Evolutionary conservation across 2,329 filamentous ascomycete genomes (phyloP).

Genomic region (Diplodia intermedia): DNA sequence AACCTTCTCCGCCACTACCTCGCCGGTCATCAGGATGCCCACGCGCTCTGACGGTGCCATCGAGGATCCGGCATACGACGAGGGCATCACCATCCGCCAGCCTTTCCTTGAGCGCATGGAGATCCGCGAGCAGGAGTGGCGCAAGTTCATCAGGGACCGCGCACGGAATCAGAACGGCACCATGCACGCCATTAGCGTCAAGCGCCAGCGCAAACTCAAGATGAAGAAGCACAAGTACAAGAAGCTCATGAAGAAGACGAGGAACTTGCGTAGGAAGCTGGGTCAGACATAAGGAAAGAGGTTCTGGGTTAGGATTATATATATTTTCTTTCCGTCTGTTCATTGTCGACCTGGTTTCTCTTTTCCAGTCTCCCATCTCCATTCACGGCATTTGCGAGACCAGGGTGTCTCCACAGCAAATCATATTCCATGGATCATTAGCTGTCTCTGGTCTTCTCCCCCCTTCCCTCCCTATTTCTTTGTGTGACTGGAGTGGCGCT

Average conservation of each 20-base stretch:
- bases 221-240: conserved; percentile 99
- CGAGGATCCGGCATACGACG: conserved; percentile 40
- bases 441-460: background rate
- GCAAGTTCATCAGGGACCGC: conserved; percentile 59
- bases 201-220: conserved; percentile 89
- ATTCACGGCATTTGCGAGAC: conserved; percentile 9
- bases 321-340: background rate
- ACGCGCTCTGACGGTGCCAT: conserved; percentile 38
- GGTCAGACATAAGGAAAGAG: conserved; percentile 50
- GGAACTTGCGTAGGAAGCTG: conserved; percentile 85
- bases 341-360: background rate
- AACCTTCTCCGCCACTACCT: conserved; percentile 59
- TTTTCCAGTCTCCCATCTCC: conserved; percentile 4
- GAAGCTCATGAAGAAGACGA: conserved; percentile 95
- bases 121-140: conserved; percentile 66
- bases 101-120: conserved; percentile 75
- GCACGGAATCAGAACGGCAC: conserved; percentile 45
- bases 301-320: conserved; percentile 17
- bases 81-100: conserved; percentile 47
- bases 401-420: conserved; percentile 2
- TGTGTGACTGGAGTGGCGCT: conserved; percentile 24
- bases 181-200: conserved; percentile 88
- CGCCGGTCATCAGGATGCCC: conserved; percentile 55
- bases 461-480: conserved; percentile 5
- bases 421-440: conserved; percentile 1